Evolutionary conservation across 2,329 filamentous ascomycete genomes (phyloP), one percentile per base, ranked within the genome.

Genomic region (Trichothecium sympodiale): DNA sequence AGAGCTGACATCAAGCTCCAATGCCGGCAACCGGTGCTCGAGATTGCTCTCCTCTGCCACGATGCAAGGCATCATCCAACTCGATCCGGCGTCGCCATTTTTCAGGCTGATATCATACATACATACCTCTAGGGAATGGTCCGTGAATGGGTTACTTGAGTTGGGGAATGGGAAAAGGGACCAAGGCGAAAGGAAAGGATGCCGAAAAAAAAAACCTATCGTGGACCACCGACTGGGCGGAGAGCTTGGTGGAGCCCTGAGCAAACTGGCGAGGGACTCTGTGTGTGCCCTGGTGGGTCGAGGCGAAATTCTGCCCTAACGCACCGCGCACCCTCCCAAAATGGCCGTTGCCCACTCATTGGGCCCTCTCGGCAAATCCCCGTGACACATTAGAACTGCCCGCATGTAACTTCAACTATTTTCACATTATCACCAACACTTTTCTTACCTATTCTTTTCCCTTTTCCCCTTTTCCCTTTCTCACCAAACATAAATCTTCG

Each of bases 21-120:
- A 25, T 25, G 20, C 20, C 39, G 39, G 40, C 39, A 36, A 39
- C 38, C 48, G 48, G 45, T 45, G 45, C 43, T 52, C 56, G 51
- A 47, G 74, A 80, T 78, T 79, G 70, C 69, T 72, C 66, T 67
- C 67, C 66, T 60, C 69, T 57, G 70, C 71, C 72, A 69, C 69
- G 56, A 58, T 62, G 54, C 61, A 56, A 60, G 56, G 56, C 55
- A 59, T 63, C 49, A 53, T 58, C 57, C 59, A 55, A 47, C 44
- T 55, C 51, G 48, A 47, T 47, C 51, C 47, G 17, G 46, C 46
- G 43, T 52, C 53, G 54, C 53, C 47, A 43, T 46, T 42, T 46
- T 48, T 41, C 37, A 41, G 36, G 38, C 37, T 32, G 36, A 39
- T 28, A 31, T 37, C 36, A 35, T 38, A 43, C 37, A 47, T 50